Percentiles rank a stretch among this genome's conserved stretches.
These are phyloP conservation scores for Eucalyptus leucophloia DNA, from an alignment of 345 rosid genomes.

Conservation along the genomic window DNA sequence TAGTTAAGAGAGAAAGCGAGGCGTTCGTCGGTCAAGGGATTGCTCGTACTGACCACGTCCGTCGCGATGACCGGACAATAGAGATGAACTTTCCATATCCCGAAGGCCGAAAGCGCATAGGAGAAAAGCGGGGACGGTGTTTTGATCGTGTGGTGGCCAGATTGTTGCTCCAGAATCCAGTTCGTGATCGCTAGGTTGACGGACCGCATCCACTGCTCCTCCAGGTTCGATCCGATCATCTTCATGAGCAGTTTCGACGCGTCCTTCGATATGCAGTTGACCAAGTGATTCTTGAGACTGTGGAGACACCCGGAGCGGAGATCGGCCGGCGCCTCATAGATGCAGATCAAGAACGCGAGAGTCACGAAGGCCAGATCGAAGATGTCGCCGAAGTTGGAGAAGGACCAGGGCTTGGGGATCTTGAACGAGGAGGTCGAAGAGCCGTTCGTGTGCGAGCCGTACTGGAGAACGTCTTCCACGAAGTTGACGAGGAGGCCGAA, in stretches of 20 bases:
- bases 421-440: constrained; percentile 2
- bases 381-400: constrained; percentile 27
- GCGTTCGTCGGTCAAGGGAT: constrained; percentile 38
- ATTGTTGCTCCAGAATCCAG: constrained; percentile 52
- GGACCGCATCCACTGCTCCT: constrained; percentile 86
- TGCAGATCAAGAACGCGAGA: constrained; percentile 46
- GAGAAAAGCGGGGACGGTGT: constrained; percentile 77
- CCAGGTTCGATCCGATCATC: constrained; percentile 61
- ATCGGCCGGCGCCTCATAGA: constrained; percentile 69
- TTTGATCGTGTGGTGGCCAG: constrained; percentile 8
- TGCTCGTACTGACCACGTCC: constrained; percentile 43
- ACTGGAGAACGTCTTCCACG: constrained; percentile 47
- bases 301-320: constrained; percentile 44
- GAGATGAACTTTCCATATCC: constrained; percentile 76
- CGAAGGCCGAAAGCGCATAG: constrained; percentile 43
- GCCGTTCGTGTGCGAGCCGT: constrained; percentile 20
- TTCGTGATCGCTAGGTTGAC: constrained; percentile 75
- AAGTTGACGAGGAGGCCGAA: constrained; percentile 34
- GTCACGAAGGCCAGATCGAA: constrained; percentile 64
- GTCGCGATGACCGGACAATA: constrained; percentile 83
- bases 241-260: constrained; percentile 60
- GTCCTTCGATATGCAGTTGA: constrained; percentile 19
- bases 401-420: constrained; percentile 23
- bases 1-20: constrained; percentile 65
- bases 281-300: constrained; percentile 38